Conservation (phyloP, 345 rosid species). For the Ceriops tagal region DNA sequence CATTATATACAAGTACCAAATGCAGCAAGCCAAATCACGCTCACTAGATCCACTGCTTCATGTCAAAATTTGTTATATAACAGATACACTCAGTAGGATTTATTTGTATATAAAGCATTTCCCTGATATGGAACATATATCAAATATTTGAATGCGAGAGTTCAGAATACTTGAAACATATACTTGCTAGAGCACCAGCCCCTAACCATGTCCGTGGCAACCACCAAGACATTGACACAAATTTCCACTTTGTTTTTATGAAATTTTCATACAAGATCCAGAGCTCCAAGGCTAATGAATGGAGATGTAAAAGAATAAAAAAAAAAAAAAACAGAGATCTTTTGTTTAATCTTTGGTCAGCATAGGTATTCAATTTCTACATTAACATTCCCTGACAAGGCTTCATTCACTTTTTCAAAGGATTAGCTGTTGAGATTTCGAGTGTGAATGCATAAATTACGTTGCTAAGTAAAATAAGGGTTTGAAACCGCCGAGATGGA, state of each 20-base stretch:
- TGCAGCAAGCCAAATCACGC: too few relatives aligned
- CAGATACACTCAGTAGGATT: too few relatives aligned
- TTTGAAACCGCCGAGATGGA: neutral
- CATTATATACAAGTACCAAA: too few relatives aligned
- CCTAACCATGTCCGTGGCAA: neutral
- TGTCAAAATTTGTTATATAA: too few relatives aligned
- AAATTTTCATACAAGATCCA: neutral
- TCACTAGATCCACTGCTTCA: too few relatives aligned
- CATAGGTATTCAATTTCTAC: neutral
- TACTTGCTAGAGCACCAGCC: neutral
- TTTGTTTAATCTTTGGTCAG: neutral
- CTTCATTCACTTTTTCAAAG: neutral
- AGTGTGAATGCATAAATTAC: too few relatives aligned
- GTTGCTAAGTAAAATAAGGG: neutral
- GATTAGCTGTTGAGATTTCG: neutral
- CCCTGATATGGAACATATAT: too few relatives aligned
- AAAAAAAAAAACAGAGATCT: too few relatives aligned
- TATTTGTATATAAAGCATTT: too few relatives aligned
- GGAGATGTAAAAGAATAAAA: neutral
- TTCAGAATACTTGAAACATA: neutral
- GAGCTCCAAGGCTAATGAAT: neutral
- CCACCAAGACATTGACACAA: neutral
- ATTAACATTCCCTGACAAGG: neutral
- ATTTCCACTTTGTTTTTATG: neutral
- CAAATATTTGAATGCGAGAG: neutral